Evolutionary conservation across 179 eudicot species (phyloP), one percentile per base, ranked within the genome.

Genomic region (Beta corolliflora): DNA sequence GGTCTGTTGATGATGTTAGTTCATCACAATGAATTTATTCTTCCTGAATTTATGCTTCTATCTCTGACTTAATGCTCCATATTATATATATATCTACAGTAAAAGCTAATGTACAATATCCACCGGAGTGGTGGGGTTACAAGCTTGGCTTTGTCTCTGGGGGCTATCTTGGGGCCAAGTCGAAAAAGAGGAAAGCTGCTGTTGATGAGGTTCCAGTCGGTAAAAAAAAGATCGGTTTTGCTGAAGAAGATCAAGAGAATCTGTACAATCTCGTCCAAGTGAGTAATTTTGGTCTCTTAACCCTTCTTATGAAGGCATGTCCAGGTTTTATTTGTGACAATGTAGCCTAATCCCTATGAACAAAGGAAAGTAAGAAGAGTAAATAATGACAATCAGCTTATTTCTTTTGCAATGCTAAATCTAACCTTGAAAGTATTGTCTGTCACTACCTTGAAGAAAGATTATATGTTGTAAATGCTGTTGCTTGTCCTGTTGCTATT

Each of bases 211-310:
- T 82, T 70, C 80, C 81, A 73, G 76, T 84, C 36, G 67, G 71
- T 79, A 84, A 76, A 18, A 84, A 87, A 82, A 93, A 91, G 79
- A 90, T 79, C 53, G 87, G 92, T 69, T 95, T 95, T 85, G 80
- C 78, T 71, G 98, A 96, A 84, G 92, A 96, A 73, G 99, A 96
- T 90, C 99, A 96, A 88, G 98, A 94, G 85, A 90, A 92, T 87
- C 92, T 96, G 82, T 96, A 96, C 88, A 93, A 94, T 8, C 94
- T 92, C 82, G 93, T 86, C 69, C 99, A 94, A 78, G 99, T 94
- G 86, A 81, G 94, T 71, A 48, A 74, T 76, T 70, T 75, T 76
- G 14, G 46, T 19, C 11, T 52, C 0, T n/a, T n/a, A n/a, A n/a
- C n/a, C n/a, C n/a, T n/a, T n/a, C n/a, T 54, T 55, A 15, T 25